Conservation (phyloP, 805 yeast species). For the Wickerhamomyces hampshirensis region DNA sequence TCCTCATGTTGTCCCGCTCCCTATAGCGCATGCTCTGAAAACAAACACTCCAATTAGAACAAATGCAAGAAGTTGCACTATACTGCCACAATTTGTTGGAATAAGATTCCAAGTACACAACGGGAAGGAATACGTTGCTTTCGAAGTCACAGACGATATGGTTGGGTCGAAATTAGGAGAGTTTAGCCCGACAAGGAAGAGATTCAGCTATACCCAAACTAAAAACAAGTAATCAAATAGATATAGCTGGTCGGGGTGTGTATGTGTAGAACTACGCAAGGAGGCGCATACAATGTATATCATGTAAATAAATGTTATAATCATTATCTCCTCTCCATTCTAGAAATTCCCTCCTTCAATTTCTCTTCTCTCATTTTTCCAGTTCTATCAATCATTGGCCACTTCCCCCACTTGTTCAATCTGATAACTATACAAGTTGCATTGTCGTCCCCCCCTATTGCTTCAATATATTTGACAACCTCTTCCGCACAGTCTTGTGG, state of each 20-base stretch:
- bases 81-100: slow-evolving; percentile 94
- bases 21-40: slow-evolving; percentile 79
- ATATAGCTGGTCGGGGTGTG: slow-evolving; percentile 1
- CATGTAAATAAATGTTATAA: not conserved
- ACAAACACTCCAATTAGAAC: slow-evolving; percentile 87
- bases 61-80: slow-evolving; percentile 93
- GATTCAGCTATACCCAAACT: slow-evolving; percentile 75
- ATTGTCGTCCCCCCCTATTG: slow-evolving; percentile 89
- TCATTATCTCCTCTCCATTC: slow-evolving; percentile 17
- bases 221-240: slow-evolving; percentile 43
- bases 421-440: slow-evolving; percentile 87
- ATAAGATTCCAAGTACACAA: slow-evolving; percentile 92
- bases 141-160: slow-evolving; percentile 90
- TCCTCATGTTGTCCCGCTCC: slow-evolving; percentile 91
- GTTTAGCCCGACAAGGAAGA: slow-evolving; percentile 90
- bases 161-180: slow-evolving; percentile 95
- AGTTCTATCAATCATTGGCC: slow-evolving; percentile 83
- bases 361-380: slow-evolving; percentile 76
- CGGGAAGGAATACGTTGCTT: slow-evolving; percentile 88
- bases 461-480: slow-evolving; percentile 76
- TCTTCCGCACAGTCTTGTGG: slow-evolving; percentile 87
- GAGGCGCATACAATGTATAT: not conserved
- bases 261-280: not conserved
- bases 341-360: slow-evolving; percentile 37
- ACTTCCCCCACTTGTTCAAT: slow-evolving; percentile 88